Base-by-base conservation (phyloP, 495 filamentous ascomycete genomes). In the Xylaria longipes region DNA sequence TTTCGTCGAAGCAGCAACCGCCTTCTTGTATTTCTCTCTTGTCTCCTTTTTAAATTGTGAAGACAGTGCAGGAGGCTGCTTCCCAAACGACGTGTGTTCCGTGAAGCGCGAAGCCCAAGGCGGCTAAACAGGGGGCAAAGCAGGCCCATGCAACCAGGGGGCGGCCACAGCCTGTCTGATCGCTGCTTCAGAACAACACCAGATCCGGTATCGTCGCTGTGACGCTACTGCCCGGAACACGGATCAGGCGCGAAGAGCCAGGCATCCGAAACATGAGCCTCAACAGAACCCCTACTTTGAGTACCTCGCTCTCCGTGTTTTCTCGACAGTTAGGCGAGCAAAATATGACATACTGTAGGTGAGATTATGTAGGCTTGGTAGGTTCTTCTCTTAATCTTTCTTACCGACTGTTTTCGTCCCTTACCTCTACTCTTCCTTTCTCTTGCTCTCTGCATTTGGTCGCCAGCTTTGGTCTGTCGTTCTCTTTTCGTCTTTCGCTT, bases 391-490 rank as follows among this genome's bases (percentile, higher is more conserved):
- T 54, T 60, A 60, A 69, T 45, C 17, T n/a, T 14, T 17, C n/a
- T 46, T 48, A 33, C 5, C 3, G n/a, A 29, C 45, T 52, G n/a
- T 17, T 31, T 67, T 50, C 15, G 25, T 58, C 22, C 35, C 8
- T 33, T 6, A 14, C 50, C 52, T 33, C 25, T 29, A 22, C 31
- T 27, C 54, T 48, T 29, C 27, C 50, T 48, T 39, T 46, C 54
- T 37, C 41, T 15, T 43, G 35, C 52, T 33, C 31, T 67, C 46
- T 45, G 35, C 58, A 43, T 20, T n/a, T 43, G 22, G 48, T 68
- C 52, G 39, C 37, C 66, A 69, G 66, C 66, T 61, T 61, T 39
- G 54, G 66, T 69, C 66, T 69, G 66, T 56, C 65, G 48, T 67
- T 67, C 48, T 41, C 41, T 61, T 43, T 48, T 46, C 39, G 52